Base-by-base conservation (phyloP, 1,139 yeast species). In the Kodamaea fungicola region DNA sequence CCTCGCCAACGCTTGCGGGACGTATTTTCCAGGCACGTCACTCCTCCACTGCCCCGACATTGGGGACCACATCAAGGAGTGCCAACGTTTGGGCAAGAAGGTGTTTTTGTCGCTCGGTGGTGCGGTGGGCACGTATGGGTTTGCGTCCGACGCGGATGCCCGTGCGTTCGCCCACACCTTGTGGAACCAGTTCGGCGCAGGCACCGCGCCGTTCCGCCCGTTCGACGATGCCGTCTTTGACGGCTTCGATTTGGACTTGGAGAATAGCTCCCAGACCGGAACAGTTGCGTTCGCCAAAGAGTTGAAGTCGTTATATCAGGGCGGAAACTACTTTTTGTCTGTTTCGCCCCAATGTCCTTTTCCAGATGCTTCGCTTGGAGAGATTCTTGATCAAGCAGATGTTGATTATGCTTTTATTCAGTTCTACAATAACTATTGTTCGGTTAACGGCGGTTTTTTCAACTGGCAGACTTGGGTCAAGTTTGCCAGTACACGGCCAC, bases 391-490 rank as follows among this genome's bases (percentile, higher is more conserved):
- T 8, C 30, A 33, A 4, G 44, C 37, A 4, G 40, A 37, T 13
- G 31, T 51, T 24, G 52, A 50, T 40, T 47, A 46, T 22, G 44
- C 46, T 9, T 45, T 49, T 33, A 44, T 51, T 32, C 55, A 51
- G 41, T 50, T 50, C 40, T 51, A 51, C 47, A 51, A 51, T 45
- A 51, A 51, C 42, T 41, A 39, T 37, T 51, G 55, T 37, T 26
- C 34, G 23, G 39, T 50, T 23, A 35, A 74, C 53, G 32, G 71
- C 62, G 27, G 80, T 80, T 42, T 71, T 57, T 23, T 74, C 76
- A 33, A 77, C 57, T n/a, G 83, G 76, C 35, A 79, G 64, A 9
- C 80, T 80, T 51, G 55, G 55, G 30, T 37, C 16, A 22, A 35
- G 8, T 50, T 24, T 28, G 52, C 50, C 30, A 37, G 38, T 33